A percentile compares a stretch with the other conserved stretches of the same genome.
Conservation (phyloP, 2,329 filamentous ascomycete species). For the Xylaria digitata region DNA sequence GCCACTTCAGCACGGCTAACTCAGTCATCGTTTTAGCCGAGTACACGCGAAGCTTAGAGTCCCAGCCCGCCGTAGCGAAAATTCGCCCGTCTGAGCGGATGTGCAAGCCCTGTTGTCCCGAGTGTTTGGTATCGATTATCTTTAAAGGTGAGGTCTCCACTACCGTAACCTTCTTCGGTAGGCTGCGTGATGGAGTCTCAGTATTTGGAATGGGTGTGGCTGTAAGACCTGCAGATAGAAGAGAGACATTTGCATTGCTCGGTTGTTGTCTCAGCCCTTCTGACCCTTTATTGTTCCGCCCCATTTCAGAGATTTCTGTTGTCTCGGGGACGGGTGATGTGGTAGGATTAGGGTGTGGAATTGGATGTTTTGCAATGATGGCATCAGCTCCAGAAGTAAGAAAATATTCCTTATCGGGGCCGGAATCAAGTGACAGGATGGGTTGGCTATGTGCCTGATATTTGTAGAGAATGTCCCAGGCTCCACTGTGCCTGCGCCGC, state of each 20-base stretch:
- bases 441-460: slow-evolving; percentile 81
- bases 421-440: slow-evolving; percentile 77
- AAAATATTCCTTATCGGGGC: slow-evolving; percentile 66
- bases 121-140: slow-evolving; percentile 80
- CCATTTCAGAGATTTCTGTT: slow-evolving; percentile 7
- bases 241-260: not conserved
- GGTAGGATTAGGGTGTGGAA: slow-evolving; percentile 56
- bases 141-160: slow-evolving; percentile 65
- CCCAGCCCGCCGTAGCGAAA: slow-evolving; percentile 94
- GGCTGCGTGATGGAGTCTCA: slow-evolving; percentile 20
- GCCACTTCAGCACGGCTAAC: slow-evolving; percentile 93
- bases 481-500: slow-evolving; percentile 58
- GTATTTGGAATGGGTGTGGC: slow-evolving; percentile 34
- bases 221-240: slow-evolving; percentile 37
- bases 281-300: not conserved
- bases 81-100: slow-evolving; percentile 84
- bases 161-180: slow-evolving; percentile 27
- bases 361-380: slow-evolving; percentile 78
- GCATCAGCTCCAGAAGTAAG: slow-evolving; percentile 87
- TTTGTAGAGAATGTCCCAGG: slow-evolving; percentile 69
- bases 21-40: slow-evolving; percentile 83
- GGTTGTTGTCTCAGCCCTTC: slow-evolving; percentile 9
- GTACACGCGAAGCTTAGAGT: slow-evolving; percentile 84
- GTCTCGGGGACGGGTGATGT: slow-evolving; percentile 9
- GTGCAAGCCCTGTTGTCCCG: slow-evolving; percentile 84